Percentiles rank a stretch among this genome's conserved stretches.
These are phyloP conservation scores for Myxozyma geophila DNA, from an alignment of 805 yeast genomes.

Conservation along the genomic window DNA sequence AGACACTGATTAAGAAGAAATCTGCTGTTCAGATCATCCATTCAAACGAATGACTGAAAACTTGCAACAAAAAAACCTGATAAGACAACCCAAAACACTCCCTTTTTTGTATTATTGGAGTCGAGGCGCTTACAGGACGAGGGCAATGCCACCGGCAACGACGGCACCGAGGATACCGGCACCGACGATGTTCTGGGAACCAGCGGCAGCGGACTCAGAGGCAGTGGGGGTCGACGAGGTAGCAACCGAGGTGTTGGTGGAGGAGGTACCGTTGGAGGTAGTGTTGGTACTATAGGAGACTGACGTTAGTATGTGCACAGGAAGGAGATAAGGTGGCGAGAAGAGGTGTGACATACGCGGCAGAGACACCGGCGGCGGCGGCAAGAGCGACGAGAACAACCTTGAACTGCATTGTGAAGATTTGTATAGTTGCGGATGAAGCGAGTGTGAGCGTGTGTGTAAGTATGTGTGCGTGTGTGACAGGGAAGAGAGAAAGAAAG, in stretches of 20 bases:
- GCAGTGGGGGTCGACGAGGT: conserved; percentile 40
- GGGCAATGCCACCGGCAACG: conserved; percentile 49
- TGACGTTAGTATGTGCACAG: neutral
- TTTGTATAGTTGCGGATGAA: neutral
- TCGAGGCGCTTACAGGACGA: conserved; percentile 43
- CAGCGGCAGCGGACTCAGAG: conserved; percentile 41
- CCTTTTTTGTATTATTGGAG: neutral
- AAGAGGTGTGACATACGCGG: conserved; percentile 2
- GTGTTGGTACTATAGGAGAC: conserved; percentile 14
- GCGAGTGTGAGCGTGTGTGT: conserved; percentile 3
- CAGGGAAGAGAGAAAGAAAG: conserved; percentile 4
- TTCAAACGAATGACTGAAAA: too few relatives aligned
- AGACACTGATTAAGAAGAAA: neutral
- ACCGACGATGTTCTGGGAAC: conserved; percentile 43
- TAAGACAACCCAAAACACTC: neutral
- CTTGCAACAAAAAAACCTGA: neutral
- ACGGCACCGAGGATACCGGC: conserved; percentile 49
- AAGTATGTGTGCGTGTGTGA: conserved; percentile 4
- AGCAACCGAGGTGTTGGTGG: conserved; percentile 39
- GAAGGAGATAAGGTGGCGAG: neutral
- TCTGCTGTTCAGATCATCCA: too few relatives aligned
- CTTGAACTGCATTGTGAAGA: conserved; percentile 39
- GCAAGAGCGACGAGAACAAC: conserved; percentile 37
- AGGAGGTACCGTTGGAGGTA: conserved; percentile 20
- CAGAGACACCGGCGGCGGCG: conserved; percentile 38